Evolutionary conservation across 768 basidiomycete genomes (phyloP), one percentile per base, ranked within the genome.

Genomic region (Leccinum olivaceopallidum): DNA sequence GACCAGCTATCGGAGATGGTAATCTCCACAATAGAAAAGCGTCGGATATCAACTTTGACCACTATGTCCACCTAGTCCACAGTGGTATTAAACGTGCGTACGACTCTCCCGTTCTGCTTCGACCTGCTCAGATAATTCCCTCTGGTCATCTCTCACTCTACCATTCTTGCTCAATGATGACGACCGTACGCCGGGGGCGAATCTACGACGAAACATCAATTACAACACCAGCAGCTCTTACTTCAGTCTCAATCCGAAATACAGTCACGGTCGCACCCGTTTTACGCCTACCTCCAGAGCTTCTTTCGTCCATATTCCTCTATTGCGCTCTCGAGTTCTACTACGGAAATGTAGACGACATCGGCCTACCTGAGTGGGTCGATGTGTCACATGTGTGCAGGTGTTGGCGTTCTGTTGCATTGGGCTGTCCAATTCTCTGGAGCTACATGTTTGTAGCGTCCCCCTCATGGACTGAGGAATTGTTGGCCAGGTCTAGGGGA

Each of bases 341-440:
- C 39, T 12, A n/a, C 18, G 13, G 18, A 14, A 24, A 16, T 22
- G 28, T 12, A 26, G 13, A 20, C 6, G 20, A 57, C 30, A 18
- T 6, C 9, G 39, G 54, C 20, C 28, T 58, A 8, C 54, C 54
- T 12, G 16, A 12, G 18, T 58, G 54, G 54, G 39, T 44, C 16
- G 32, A 24, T 22, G 57, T 58, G 16, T 32, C 57, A 8, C 18
- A 56, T 18, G 28, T 58, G 14, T 58, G 57, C 53, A 56, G 53
- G 28, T 3, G 5, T 32, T 56, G 57, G 57, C 57, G 53, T 56
- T 55, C 16, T 2, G 28, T 56, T 39, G 57, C 37, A 20, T 57
- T 56, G 5, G 22, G 28, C 13, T 42, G 20, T 32, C 53, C 53
- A 10, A 42, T 20, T 4, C 53, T 58, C 28, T 58, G 57, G 57